phyloP scores from a whole-genome alignment of 495 filamentous ascomycete genomes.

The Penicillium canescens region DNA sequence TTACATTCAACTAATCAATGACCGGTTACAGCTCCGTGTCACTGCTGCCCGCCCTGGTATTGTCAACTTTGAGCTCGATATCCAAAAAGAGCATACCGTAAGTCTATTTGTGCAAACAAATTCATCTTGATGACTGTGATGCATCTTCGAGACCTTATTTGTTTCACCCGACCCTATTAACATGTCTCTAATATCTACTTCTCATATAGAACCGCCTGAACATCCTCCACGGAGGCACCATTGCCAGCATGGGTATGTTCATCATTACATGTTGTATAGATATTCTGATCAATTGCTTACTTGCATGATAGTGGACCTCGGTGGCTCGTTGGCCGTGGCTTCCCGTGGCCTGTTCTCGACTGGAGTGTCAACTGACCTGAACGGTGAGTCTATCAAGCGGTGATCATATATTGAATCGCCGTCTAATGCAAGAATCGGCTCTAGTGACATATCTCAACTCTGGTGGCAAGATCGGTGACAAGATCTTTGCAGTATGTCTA shows the following conservation, averaged over 20 bases:
- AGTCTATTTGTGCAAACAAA: constrained; percentile 5
- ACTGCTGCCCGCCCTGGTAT: constrained; percentile 72
- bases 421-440: not conserved
- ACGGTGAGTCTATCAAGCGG: constrained; percentile 52
- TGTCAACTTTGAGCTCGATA: constrained; percentile 85
- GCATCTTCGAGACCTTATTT: not conserved
- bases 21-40: constrained; percentile 63
- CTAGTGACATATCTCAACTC: constrained; percentile 87
- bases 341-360: constrained; percentile 86
- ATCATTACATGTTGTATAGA: not conserved
- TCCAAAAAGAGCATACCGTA: constrained; percentile 88
- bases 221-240: constrained; percentile 91
- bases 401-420: constrained; percentile 1
- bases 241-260: constrained; percentile 78
- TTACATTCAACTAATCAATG: not conserved
- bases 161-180: not conserved
- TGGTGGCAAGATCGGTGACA: constrained; percentile 82
- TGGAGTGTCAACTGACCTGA: constrained; percentile 91
- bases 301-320: constrained; percentile 71
- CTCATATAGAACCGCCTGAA: constrained; percentile 74
- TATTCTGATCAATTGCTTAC: not conserved
- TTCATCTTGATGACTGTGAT: not conserved
- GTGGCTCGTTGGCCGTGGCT: constrained; percentile 90
- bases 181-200: not conserved
- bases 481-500: constrained; percentile 58